Base-by-base conservation (phyloP, 2,329 filamentous ascomycete species). In the Volutella citrinella region DNA sequence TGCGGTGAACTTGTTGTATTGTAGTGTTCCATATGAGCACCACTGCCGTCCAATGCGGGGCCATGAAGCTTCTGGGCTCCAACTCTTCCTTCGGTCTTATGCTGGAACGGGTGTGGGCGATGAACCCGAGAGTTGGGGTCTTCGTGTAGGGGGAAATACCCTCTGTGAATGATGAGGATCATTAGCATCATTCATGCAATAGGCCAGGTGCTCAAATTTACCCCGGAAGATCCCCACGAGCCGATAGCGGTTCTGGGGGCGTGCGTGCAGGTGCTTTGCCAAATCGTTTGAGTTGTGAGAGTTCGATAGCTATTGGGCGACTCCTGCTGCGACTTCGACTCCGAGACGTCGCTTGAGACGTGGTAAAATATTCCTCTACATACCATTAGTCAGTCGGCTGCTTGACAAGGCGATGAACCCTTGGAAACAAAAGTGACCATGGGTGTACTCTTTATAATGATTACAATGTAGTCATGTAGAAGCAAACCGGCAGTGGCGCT, bases 111-210 rank as follows among this genome's bases (percentile, higher is more conserved):
- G 43, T 78, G 74, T 35, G 71, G 63, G 27, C 64, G 67, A 39
- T 69, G 67, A 13, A 74, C 52, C 33, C 68, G 64, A 36, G 55
- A 51, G 31, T 55, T 59, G 25, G 72, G 68, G 32, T 80, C 73
- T 55, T 80, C 76, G 57, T 80, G 76, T 19, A 73, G 56, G 13
- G 76, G 76, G 46, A 81, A 81, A 48, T 80, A 81, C 18, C 71
- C 76, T 54, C 77, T 80, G 45, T n/a, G n/a, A n/a, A n/a, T n/a
- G n/a, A n/a, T n/a, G n/a, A n/a, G n/a, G n/a, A n/a, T n/a, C n/a
- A n/a, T n/a, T n/a, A n/a, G n/a, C n/a, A n/a, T n/a, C n/a, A n/a
- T n/a, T n/a, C n/a, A n/a, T n/a, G n/a, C n/a, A n/a, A n/a, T n/a
- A n/a, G n/a, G n/a, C n/a, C n/a, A n/a, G n/a, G n/a, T n/a, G n/a